Conservation (phyloP, 352 stramenopile genomes). For the Pythium sukuiense region DNA sequence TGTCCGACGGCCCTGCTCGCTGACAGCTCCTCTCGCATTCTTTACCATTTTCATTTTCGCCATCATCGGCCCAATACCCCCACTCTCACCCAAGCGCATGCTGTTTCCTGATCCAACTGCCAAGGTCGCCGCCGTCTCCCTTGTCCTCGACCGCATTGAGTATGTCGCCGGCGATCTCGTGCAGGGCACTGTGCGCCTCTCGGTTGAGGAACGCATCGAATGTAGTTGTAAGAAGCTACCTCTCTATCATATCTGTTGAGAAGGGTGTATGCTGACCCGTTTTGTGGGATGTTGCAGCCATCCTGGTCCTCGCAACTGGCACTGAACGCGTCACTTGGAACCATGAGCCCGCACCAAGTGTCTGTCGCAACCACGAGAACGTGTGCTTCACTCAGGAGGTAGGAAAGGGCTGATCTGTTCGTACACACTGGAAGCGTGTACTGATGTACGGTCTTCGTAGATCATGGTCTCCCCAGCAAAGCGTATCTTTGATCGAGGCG, state of each 20-base stretch:
- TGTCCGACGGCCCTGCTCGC: not conserved
- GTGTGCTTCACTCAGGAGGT: slow-evolving; percentile 21
- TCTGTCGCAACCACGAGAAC: slow-evolving; percentile 6
- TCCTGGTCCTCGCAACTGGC: slow-evolving; percentile 13
- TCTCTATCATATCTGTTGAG: too few species aligned
- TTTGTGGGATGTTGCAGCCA: slow-evolving; percentile 1
- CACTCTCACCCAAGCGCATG: not conserved
- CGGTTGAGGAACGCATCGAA: slow-evolving; percentile 12
- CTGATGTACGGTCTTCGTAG: not conserved
- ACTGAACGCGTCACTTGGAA: slow-evolving; percentile 11
- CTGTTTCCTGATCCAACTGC: not conserved
- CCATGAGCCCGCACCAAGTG: not conserved
- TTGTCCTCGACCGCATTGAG: slow-evolving; percentile 5
- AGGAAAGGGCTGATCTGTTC: not conserved
- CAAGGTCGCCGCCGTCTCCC: slow-evolving; percentile 5
- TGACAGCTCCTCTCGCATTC: not conserved
- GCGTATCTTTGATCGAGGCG: slow-evolving; percentile 9
- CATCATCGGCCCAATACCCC: not conserved
- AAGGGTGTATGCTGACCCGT: too few species aligned
- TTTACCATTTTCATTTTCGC: not conserved
- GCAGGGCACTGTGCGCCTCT: slow-evolving; percentile 10
- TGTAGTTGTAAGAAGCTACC: slow-evolving; percentile 9
- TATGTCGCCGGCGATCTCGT: slow-evolving; percentile 12
- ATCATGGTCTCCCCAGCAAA: slow-evolving; percentile 18
- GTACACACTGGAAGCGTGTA: too few species aligned